Evolutionary conservation across 2,329 filamentous ascomycete species (phyloP), one percentile per base, ranked within the genome.

Genomic region (Raffaelea deltoideospora): DNA sequence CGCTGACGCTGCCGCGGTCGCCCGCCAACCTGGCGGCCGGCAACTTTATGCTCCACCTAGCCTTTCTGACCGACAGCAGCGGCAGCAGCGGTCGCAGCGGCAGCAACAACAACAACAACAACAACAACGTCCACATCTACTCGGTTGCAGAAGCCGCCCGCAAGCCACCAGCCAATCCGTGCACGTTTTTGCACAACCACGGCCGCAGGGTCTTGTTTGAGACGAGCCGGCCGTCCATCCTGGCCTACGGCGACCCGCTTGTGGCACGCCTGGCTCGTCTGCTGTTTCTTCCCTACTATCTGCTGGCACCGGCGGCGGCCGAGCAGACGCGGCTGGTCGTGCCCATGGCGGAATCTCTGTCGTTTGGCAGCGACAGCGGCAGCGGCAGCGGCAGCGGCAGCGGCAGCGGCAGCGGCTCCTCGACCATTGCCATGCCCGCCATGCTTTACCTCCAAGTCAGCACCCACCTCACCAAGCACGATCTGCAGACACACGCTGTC

Each of bases 21-120:
- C 76, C 74, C 0, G 58, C 67, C 2, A 98, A 98, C 50, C 59
- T 81, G 18, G 70, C 69, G 3, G 70, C 72, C 13, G 90, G 90
- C 21, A 96, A 96, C 59, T 96, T 95, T 64, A 98, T 98, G 90
- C 63, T 96, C 15, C 78, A 82, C 33, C 61, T 94, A 14, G 70
- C 75, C 41, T 69, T 94, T 35, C 67, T 82, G 34, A 65, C 65
- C 20, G 58, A 59, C 19, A 54, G 34, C 24, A 26, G 10, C 22
- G 11, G 21, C 33, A 21, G 27, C 31, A 32, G 37, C 21, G 18
- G 29, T 35, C 3, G 35, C 29, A 10, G 34, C 40, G 10, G 18
- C 33, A 3, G 31, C 44, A 5, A 24, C 35, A n/a, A n/a, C n/a
- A n/a, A n/a, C n/a, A n/a, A n/a, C n/a, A n/a, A n/a, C n/a, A n/a